Percentiles rank a stretch among this genome's conserved stretches.
These are phyloP conservation scores for Ophiostoma australiae DNA, from an alignment of 2,329 filamentous ascomycete species.

Conservation along the genomic window DNA sequence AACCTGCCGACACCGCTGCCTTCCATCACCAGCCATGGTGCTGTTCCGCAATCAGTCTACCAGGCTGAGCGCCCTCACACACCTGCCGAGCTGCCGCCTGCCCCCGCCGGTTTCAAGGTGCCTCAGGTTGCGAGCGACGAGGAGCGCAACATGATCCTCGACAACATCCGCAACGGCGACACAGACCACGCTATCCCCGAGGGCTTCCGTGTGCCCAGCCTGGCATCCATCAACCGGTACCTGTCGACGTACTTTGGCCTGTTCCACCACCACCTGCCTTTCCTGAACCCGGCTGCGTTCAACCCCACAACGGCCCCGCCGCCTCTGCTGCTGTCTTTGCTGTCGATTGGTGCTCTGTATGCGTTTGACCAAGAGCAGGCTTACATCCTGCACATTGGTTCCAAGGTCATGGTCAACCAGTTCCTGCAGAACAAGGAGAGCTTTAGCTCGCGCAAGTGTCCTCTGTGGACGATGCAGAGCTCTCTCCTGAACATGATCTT, in stretches of 20 bases:
- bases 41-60: constrained; percentile 66
- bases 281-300: constrained; percentile 90
- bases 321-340: constrained; percentile 76
- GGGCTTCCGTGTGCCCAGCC: constrained; percentile 79
- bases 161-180: constrained; percentile 78
- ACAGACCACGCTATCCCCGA: constrained; percentile 77
- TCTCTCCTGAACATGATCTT: constrained; percentile 98
- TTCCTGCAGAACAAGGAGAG: constrained; percentile 98
- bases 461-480: constrained; percentile 96
- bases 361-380: constrained; percentile 96
- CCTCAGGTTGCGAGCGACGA: constrained; percentile 82
- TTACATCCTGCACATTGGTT: constrained; percentile 94
- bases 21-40: constrained; percentile 61
- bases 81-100: constrained; percentile 64
- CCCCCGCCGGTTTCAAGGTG: constrained; percentile 62
- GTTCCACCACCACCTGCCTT: constrained; percentile 95
- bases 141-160: constrained; percentile 76
- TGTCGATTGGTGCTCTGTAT: constrained; percentile 94
- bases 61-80: constrained; percentile 63
- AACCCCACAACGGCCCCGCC: constrained; percentile 73
- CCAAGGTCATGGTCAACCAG: constrained; percentile 94
- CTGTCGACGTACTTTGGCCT: constrained; percentile 93
- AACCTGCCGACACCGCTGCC: constrained; percentile 60
- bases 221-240: constrained; percentile 81
- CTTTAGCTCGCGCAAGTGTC: constrained; percentile 96